A percentile compares a stretch with the other conserved stretches of the same genome.
Evolutionary conservation across 352 stramenopile species (phyloP).

Genomic region (Pythium sp.): DNA sequence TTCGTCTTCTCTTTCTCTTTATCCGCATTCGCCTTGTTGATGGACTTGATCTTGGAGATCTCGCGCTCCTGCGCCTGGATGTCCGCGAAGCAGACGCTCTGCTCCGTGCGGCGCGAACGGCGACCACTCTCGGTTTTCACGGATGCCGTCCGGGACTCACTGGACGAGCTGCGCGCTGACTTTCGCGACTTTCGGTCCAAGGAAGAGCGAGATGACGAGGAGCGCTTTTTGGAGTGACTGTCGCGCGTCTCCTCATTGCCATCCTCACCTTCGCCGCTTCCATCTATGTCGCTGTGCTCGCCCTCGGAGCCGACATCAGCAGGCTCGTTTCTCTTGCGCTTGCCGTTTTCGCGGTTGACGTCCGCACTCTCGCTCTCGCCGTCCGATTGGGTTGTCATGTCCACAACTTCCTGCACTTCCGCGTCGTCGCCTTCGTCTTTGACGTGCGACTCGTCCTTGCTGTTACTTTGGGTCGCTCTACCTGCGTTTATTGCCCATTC

Average conservation of each 20-base stretch:
- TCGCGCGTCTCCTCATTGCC: background rate
- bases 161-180: conserved; percentile 9
- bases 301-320: background rate
- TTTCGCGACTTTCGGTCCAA: background rate
- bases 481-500: background rate
- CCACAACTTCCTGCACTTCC: conserved; percentile 4
- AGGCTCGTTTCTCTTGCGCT: conserved; percentile 3
- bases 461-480: background rate
- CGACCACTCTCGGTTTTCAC: conserved; percentile 2
- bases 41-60: conserved; percentile 40
- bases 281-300: background rate
- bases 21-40: conserved; percentile 26
- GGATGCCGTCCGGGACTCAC: background rate
- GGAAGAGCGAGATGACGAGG: background rate
- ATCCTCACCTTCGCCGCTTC: background rate
- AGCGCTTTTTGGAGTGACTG: background rate
- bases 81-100: conserved; percentile 44
- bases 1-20: conserved; percentile 15
- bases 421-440: background rate
- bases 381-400: conserved; percentile 6
- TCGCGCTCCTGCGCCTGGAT: conserved; percentile 56
- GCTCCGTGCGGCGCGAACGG: conserved; percentile 11
- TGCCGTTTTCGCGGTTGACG: conserved; percentile 2
- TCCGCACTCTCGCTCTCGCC: background rate
- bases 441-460: background rate